Evolutionary conservation across 2,329 filamentous ascomycete genomes (phyloP), one percentile per base, ranked within the genome.

Genomic region (Colletotrichum sp.): DNA sequence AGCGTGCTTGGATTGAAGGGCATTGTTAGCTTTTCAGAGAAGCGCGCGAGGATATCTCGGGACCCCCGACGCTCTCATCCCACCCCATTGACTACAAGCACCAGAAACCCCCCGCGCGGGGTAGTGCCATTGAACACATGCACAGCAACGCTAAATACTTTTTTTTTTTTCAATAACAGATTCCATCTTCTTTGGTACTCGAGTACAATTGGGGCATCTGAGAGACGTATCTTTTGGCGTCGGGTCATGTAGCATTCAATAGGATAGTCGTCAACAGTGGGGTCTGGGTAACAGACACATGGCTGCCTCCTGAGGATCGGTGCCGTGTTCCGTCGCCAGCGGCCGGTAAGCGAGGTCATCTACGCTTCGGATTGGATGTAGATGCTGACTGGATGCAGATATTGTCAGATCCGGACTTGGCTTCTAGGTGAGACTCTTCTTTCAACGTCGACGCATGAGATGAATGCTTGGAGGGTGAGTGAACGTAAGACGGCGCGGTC

Each of bases 361-460:
- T 15, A 7, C 5, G 28, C 15, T 59, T 21, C 6, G 49, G 66
- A 68, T 68, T 68, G 66, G 66, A 30, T 10, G 30, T 8, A 16
- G 4, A 9, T n/a, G 65, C 65, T 67, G 65, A 55, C 65, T 12
- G 7, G 21, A 36, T 39, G 32, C 66, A 44, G 32, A 26, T 59
- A 0, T 68, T 3, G n/a, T 26, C 44, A 36, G 28, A 12, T 68
- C 7, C 3, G 13, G 32, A 44, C 66, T 68, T 68, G 66, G 52
- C 66, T 44, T 10, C 32, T 57, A 13, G n/a, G 44, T 39, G 52
- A 39, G 66, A 68, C 24, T 59, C 49, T 59, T 68, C 32, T 68
- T 59, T 21, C 30, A 21, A 68, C 66, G 66, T 39, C 52, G 12
- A 26, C 12, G 66, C 49, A 44, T 68, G 21, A 9, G 30, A 15